Conservation (phyloP, 441 rosid species). For the Populus hybrid region DNA sequence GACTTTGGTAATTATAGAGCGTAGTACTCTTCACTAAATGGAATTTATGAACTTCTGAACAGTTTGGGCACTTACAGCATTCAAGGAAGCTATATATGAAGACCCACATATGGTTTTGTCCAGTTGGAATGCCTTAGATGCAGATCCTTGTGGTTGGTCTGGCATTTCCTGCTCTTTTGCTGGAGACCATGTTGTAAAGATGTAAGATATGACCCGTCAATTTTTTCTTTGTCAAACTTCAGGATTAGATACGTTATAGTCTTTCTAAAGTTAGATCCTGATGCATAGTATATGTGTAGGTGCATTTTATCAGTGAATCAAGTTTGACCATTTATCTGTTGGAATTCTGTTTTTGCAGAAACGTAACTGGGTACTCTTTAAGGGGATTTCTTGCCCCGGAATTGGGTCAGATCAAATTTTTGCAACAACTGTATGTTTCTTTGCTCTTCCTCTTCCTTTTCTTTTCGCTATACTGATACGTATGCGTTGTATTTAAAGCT, state of each 20-base stretch:
- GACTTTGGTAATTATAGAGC: not conserved
- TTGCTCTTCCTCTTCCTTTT: not conserved
- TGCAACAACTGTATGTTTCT: slow-evolving; percentile 72
- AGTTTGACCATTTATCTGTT: slow-evolving; percentile 4
- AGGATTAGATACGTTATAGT: not conserved
- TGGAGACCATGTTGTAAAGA: slow-evolving; percentile 69
- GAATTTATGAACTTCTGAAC: slow-evolving; percentile 17
- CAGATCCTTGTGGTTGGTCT: slow-evolving; percentile 84
- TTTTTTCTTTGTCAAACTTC: slow-evolving; percentile 1
- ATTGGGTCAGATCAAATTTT: slow-evolving; percentile 56
- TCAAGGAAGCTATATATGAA: slow-evolving; percentile 85
- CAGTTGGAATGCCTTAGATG: slow-evolving; percentile 72
- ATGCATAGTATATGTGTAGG: not conserved
- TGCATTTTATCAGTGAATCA: slow-evolving; percentile 11
- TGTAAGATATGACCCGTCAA: slow-evolving; percentile 46
- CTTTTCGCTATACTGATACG: not conserved
- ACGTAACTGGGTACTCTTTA: slow-evolving; percentile 59
- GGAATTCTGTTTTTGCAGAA: slow-evolving; percentile 46
- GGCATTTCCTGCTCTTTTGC: slow-evolving; percentile 57
- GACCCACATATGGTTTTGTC: slow-evolving; percentile 74
- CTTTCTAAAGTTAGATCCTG: slow-evolving; percentile 5
- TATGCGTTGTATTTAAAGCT: slow-evolving; percentile 5
- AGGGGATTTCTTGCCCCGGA: slow-evolving; percentile 92
- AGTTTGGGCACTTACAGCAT: slow-evolving; percentile 69
- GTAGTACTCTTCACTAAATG: slow-evolving; percentile 20